These are phyloP conservation scores for Pythium insidiosum DNA, from an alignment of 352 stramenopile genomes.

Conservation along the genomic window DNA sequence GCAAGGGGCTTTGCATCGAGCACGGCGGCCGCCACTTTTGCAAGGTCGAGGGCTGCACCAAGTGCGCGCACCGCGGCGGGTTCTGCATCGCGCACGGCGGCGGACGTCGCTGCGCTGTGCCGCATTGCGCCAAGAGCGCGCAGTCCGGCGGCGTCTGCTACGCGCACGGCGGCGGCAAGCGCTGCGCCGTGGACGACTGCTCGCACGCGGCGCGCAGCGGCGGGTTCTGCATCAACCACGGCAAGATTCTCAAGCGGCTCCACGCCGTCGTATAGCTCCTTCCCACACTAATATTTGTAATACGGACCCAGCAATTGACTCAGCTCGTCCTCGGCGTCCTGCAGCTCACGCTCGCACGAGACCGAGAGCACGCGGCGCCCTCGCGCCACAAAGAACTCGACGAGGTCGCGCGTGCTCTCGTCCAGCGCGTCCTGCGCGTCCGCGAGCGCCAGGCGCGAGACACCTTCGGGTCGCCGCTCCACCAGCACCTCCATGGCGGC, in stretches of 20 bases:
- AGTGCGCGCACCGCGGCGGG: constrained; percentile 73
- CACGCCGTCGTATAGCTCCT: too few relatives aligned
- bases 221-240: constrained; percentile 81
- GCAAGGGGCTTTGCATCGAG: constrained; percentile 83
- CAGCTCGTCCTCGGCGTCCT: constrained; percentile 30
- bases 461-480: constrained; percentile 17
- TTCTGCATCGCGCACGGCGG: constrained; percentile 80
- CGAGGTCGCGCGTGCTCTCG: constrained; percentile 15
- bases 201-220: constrained; percentile 70
- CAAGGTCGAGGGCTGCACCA: constrained; percentile 76
- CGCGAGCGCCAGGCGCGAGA: constrained; percentile 27
- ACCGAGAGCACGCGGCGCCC: constrained; percentile 14
- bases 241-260: constrained; percentile 49
- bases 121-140: constrained; percentile 68
- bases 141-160: constrained; percentile 82
- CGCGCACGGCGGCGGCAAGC: constrained; percentile 78
- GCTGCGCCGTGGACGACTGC: constrained; percentile 64
- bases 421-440: constrained; percentile 36
- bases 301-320: constrained; percentile 10
- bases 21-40: constrained; percentile 83
- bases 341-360: constrained; percentile 34
- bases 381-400: constrained; percentile 15
- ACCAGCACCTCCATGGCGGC: constrained; percentile 33
- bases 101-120: constrained; percentile 62
- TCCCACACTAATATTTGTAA: too few relatives aligned